Conservation (phyloP, 495 filamentous ascomycete species). For the Tuber microsphaerosporum region DNA sequence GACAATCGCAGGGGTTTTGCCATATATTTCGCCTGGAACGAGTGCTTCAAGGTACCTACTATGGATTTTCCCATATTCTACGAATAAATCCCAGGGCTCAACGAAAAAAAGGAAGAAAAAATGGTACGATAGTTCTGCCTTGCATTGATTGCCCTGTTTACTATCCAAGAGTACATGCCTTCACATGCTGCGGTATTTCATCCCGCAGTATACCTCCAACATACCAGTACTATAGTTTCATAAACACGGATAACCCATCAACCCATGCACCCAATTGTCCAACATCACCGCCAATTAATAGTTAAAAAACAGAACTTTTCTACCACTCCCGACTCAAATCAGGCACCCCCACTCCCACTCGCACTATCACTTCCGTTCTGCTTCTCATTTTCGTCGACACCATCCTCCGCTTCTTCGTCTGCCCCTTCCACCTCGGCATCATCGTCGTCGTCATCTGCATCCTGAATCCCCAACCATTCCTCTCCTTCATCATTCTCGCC, state of each 20-base stretch:
- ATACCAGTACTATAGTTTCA: background rate
- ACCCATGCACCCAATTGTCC: background rate
- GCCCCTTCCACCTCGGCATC: constrained; percentile 36
- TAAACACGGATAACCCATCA: background rate
- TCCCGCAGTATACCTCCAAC: background rate
- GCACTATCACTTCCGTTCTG: constrained; percentile 14
- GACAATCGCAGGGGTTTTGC: too few relatives aligned
- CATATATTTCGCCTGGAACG: too few relatives aligned
- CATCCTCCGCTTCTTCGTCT: constrained; percentile 36
- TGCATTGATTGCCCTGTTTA: background rate
- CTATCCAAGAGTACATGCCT: background rate
- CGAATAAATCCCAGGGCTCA: too few relatives aligned
- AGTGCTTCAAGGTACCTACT: too few relatives aligned
- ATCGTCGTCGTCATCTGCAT: constrained; percentile 43
- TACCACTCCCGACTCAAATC: background rate
- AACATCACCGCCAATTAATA: background rate
- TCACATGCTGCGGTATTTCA: background rate
- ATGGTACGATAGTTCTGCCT: background rate
- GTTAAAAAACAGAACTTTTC: background rate
- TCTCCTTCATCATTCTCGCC: constrained; percentile 39
- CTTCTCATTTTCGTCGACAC: constrained; percentile 46
- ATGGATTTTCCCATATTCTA: too few relatives aligned
- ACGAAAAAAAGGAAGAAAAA: too few relatives aligned
- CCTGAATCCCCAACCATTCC: constrained; percentile 28
- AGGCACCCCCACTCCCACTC: background rate